Evolutionary conservation across 345 rosid species (phyloP), one percentile per base, ranked within the genome.

Genomic region (Ceriops decandra): DNA sequence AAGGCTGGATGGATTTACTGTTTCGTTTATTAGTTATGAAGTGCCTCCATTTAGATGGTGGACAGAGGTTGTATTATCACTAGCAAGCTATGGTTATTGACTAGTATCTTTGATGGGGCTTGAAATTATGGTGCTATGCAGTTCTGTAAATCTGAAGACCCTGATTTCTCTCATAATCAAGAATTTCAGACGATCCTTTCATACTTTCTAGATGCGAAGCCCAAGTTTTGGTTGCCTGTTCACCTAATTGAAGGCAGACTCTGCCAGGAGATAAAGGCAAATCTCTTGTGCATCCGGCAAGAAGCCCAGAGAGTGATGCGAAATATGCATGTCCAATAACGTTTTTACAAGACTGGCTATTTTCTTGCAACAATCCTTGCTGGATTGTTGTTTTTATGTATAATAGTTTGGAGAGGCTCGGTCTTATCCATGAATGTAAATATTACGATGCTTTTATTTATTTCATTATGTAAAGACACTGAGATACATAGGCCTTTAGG

Each of bases 181-280:
- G 85, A 82, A 58, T 84, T 76, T 62, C 81, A 53, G 47, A 84
- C 98, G 0, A 83, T 84, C 53, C 95, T 95, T 63, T 77, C 84
- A 0, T 90, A 88, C 77, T 52, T 72, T 1, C 87, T 91, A 5
- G 90, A 89, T 67, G 89, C 88, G 24, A 86, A 81, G 74, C 99
- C 96, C 4, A 95, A 95, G 77, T 54, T 82, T 52, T 88, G 97
- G 96, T 74, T 95, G 76, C 98, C 97, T 0, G 86, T 89, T 63
- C 71, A 80, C 21, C 80, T 95, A 24, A 80, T 95, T 33, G 96
- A 95, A 84, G 97, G 97, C 59, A 85, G 91, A 68, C 79, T 95
- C 31, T 79, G 89, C 70, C 87, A 60, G 21, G 93, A 88, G 85
- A 87, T 95, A 22, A 84, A 80, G 70, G 82, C 79, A 16, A 91